These are phyloP conservation scores for Magnolia sinica DNA, from an alignment of 164 flowering plant genomes.

Conservation along the genomic window DNA sequence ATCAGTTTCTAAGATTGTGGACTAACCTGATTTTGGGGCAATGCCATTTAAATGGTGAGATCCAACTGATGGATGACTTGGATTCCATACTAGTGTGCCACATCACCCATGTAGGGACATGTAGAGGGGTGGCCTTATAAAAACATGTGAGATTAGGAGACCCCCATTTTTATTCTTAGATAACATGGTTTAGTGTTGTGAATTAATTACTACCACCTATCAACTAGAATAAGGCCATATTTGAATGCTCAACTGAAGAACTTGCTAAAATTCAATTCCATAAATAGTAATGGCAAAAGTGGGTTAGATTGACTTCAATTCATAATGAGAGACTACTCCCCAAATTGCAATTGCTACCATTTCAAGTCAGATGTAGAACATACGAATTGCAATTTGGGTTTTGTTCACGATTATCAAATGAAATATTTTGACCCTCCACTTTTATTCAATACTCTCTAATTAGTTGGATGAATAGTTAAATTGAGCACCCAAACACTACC, in stretches of 20 bases:
- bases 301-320: background rate
- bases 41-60: background rate
- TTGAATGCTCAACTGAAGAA: background rate
- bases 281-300: background rate
- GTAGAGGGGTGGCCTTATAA: background rate
- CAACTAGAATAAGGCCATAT: background rate
- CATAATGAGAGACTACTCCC: background rate
- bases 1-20: background rate
- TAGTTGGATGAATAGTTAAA: no score
- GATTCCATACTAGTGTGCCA: background rate
- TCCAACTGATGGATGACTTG: no score
- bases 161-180: no score
- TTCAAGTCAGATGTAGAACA: background rate
- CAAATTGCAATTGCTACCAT: background rate
- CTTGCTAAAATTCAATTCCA: no score
- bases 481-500: background rate
- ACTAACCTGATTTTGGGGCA: background rate
- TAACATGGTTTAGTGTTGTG: no score
- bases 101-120: background rate
- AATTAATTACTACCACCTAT: background rate
- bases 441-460: no score
- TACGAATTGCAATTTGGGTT: background rate
- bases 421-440: no score
- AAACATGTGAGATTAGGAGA: background rate
- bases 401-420: background rate